These are phyloP conservation scores for Pichia rugopelliculosa DNA, from an alignment of 805 yeast genomes.

Conservation along the genomic window DNA sequence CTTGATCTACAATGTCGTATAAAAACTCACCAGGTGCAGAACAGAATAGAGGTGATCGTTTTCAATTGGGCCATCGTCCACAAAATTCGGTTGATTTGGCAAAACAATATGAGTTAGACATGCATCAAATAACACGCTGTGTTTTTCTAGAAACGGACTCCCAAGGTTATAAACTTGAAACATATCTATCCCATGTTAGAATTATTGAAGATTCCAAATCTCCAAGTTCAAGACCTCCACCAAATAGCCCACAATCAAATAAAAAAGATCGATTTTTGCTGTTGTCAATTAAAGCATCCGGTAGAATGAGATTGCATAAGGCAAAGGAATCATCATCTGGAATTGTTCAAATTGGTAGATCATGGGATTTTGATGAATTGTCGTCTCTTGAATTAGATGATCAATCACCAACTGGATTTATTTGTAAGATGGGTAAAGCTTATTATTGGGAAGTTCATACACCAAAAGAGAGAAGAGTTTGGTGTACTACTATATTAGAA, in stretches of 20 bases:
- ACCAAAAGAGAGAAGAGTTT: constrained; percentile 51
- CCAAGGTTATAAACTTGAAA: constrained; percentile 39
- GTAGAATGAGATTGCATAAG: constrained; percentile 70
- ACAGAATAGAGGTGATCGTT: background rate
- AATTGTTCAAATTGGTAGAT: constrained; percentile 80
- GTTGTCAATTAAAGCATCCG: constrained; percentile 52
- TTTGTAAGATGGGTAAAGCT: constrained; percentile 58
- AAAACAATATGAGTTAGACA: constrained; percentile 50
- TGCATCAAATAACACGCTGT: constrained; percentile 37
- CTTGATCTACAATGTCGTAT: background rate
- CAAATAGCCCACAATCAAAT: constrained; percentile 35
- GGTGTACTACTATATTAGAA: constrained; percentile 45
- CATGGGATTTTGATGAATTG: constrained; percentile 81
- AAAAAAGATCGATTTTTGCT: constrained; percentile 59
- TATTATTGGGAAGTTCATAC: constrained; percentile 77
- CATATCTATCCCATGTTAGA: constrained; percentile 69
- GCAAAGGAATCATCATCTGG: constrained; percentile 75
- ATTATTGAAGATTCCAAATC: constrained; percentile 67
- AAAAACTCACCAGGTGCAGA: background rate
- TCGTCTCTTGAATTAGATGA: constrained; percentile 45
- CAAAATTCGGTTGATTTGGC: constrained; percentile 35
- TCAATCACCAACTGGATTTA: constrained; percentile 48
- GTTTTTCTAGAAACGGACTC: constrained; percentile 43
- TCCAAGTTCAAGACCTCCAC: constrained; percentile 65
- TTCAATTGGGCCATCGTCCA: constrained; percentile 8